Evolutionary conservation across 164 flowering plant species (phyloP).

Genomic region (Piper betle): DNA sequence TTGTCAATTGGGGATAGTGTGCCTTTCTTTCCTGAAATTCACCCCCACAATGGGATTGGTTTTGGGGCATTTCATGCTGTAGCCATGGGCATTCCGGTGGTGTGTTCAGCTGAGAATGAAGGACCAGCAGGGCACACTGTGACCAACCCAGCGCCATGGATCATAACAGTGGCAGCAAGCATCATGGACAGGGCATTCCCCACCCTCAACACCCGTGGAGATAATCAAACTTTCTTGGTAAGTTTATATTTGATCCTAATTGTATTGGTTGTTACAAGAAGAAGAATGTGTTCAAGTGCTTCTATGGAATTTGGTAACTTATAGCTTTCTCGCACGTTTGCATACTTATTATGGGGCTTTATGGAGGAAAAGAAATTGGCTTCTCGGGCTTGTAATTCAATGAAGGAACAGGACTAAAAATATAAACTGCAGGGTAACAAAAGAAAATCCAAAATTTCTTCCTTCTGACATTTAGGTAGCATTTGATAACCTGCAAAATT

Average conservation of each 20-base stretch:
- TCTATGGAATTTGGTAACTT: slow-evolving; percentile 2
- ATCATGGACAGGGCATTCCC: slow-evolving; percentile 42
- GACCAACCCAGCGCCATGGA: slow-evolving; percentile 43
- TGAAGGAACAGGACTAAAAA: neutral
- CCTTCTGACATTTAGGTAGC: neutral
- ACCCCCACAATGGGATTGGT: too few relatives aligned
- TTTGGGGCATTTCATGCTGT: too few relatives aligned
- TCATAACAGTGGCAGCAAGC: slow-evolving; percentile 57
- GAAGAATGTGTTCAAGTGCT: neutral
- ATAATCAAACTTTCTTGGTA: slow-evolving; percentile 11
- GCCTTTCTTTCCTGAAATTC: too few relatives aligned
- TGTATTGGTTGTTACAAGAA: neutral
- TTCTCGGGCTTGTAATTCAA: slow-evolving; percentile 9
- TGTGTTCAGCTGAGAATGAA: too few relatives aligned
- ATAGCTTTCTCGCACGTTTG: too few relatives aligned
- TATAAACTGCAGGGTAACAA: neutral
- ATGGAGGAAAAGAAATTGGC: slow-evolving; percentile 3
- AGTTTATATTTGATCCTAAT: neutral
- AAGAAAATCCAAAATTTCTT: too few relatives aligned
- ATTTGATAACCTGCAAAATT: neutral
- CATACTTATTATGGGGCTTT: slow-evolving; percentile 11
- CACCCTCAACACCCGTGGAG: slow-evolving; percentile 19
- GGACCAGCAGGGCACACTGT: slow-evolving; percentile 24
- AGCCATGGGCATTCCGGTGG: too few relatives aligned
- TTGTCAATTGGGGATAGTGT: too few relatives aligned